phyloP scores from a whole-genome alignment of 2,329 filamentous ascomycete species.

The Parastagonospora avenae region DNA sequence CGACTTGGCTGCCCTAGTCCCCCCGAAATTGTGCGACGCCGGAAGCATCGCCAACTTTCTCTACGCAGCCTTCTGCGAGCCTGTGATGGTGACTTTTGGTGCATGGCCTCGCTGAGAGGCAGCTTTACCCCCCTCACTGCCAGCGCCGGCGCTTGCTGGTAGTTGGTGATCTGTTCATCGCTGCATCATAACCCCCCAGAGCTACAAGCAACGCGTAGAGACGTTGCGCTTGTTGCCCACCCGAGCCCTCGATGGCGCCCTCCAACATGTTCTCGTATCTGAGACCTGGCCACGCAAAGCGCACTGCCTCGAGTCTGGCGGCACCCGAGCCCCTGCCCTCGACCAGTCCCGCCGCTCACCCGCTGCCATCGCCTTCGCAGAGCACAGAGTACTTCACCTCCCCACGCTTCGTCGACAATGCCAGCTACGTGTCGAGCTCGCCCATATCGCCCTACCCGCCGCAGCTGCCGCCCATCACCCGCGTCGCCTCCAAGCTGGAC shows the following conservation, averaged over 20 bases:
- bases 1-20: slow-evolving; percentile 1
- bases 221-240: too few relatives aligned
- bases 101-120: slow-evolving; percentile 45
- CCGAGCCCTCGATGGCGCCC: slow-evolving; percentile 40
- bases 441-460: slow-evolving; percentile 47
- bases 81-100: slow-evolving; percentile 32
- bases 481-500: slow-evolving; percentile 43
- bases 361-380: slow-evolving; percentile 36
- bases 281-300: slow-evolving; percentile 45
- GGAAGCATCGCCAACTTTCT: slow-evolving; percentile 22
- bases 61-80: slow-evolving; percentile 5
- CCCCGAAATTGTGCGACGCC: slow-evolving; percentile 29
- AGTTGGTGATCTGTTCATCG: slow-evolving; percentile 3
- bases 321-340: slow-evolving; percentile 36
- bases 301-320: slow-evolving; percentile 42
- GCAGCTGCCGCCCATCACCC: slow-evolving; percentile 47
- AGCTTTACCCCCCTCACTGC: slow-evolving; percentile 4
- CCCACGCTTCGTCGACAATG: slow-evolving; percentile 38
- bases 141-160: slow-evolving; percentile 5
- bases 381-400: slow-evolving; percentile 36
- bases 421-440: slow-evolving; percentile 36
- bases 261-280: slow-evolving; percentile 49
- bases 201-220: too few relatives aligned
- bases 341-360: slow-evolving; percentile 28
- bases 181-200: too few relatives aligned